Base-by-base conservation (phyloP, 805 yeast species). In the Sungouiozyma ichnusensis region DNA sequence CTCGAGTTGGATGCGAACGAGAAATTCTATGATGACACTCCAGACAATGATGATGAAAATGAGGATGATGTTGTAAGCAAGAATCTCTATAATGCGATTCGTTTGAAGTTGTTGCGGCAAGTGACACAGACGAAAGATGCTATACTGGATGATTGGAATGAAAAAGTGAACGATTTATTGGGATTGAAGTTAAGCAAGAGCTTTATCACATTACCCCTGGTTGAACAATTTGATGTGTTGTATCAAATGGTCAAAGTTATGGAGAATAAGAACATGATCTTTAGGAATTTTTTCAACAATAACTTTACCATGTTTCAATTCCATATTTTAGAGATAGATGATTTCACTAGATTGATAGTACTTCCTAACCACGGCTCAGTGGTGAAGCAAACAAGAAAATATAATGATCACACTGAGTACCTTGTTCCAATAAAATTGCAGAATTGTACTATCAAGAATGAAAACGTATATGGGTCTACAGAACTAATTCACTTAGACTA, bases 401-500 rank as follows among this genome's bases (percentile, higher is more conserved):
- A 47, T 20, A 43, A 44, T 13, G 16, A 17, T 2, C 9, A 27
- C 4, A 11, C 32, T 7, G 36, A 37, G 18, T 39, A 13, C 8
- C 9, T 32, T 14, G 44, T 59, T 13, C 63, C 65, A 3, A 44
- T 59, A 8, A 57, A 57, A 36, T 47, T 60, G 37, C 38, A 44
- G 24, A 58, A 60, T 40, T 58, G 65, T 44, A 49, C 60, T 2
- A 45, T 60, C 9, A 50, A 44, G 20, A 48, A 51, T 35, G 49
- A 48, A 35, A 51, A 51, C 34, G 48, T 50, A 9, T 32, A 42
- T 18, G 40, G 29, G 9, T 36, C 44, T 8, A 39, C 47, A 15
- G 60, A 58, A 19, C 45, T 61, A 27, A 47, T 53, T 3, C 60
- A 58, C 39, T 36, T 57, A 19, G 62, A 60, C 36, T 55, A 57